These are phyloP conservation scores for Sporisorium exsertum DNA, from an alignment of 1,284 basidiomycete species.

Conservation along the genomic window DNA sequence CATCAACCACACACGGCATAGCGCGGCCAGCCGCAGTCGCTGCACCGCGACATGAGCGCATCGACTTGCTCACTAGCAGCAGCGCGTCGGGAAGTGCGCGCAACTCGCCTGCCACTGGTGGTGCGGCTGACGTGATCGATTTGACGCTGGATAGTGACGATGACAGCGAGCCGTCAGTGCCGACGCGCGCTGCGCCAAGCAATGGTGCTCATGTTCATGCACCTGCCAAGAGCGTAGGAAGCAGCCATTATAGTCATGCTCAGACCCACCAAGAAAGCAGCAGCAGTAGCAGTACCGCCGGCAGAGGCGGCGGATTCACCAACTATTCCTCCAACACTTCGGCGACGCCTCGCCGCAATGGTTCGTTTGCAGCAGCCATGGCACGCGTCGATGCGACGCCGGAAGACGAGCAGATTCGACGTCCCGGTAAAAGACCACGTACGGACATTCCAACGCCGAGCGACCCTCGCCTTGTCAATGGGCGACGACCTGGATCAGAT, in stretches of 20 bases:
- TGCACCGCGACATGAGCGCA: slow-evolving; percentile 22
- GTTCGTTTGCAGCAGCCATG: slow-evolving; percentile 15
- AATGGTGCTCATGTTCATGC: slow-evolving; percentile 11
- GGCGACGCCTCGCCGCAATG: slow-evolving; percentile 22
- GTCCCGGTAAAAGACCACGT: slow-evolving; percentile 39
- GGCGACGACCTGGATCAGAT: neutral
- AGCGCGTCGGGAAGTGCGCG: slow-evolving; percentile 26
- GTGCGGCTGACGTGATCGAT: slow-evolving; percentile 41
- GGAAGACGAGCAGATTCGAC: slow-evolving; percentile 48
- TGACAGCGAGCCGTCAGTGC: slow-evolving; percentile 30
- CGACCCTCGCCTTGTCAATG: slow-evolving; percentile 28
- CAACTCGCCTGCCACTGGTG: slow-evolving; percentile 19
- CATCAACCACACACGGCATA: neutral
- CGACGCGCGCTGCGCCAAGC: slow-evolving; percentile 16
- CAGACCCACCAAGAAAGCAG: neutral
- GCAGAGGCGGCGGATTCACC: slow-evolving; percentile 8
- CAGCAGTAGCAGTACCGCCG: neutral
- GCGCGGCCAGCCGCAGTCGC: slow-evolving; percentile 6
- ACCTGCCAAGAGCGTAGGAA: slow-evolving; percentile 1
- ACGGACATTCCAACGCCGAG: slow-evolving; percentile 15
- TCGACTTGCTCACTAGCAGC: slow-evolving; percentile 28
- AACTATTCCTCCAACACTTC: slow-evolving; percentile 8
- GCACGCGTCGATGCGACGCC: slow-evolving; percentile 32
- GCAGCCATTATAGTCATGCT: neutral
- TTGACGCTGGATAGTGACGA: slow-evolving; percentile 53